phyloP scores from a whole-genome alignment of 2,329 filamentous ascomycete species.

The Talaromyces amestolkiae region DNA sequence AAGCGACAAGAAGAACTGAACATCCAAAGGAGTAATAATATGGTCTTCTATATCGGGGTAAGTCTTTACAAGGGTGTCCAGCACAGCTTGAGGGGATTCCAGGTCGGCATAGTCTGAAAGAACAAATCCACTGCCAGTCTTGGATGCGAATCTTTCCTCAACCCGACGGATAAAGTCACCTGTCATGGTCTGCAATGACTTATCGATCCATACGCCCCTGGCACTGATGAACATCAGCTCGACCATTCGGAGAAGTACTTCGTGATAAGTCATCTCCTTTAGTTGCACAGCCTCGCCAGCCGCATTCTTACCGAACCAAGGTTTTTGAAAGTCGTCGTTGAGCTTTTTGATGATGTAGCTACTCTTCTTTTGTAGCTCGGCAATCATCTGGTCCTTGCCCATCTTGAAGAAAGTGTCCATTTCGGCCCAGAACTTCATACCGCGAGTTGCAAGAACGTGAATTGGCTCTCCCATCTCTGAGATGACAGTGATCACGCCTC shows the following conservation, averaged over 20 bases:
- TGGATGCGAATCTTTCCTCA: constrained; percentile 70
- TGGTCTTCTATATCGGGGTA: constrained; percentile 47
- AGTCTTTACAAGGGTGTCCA: neutral
- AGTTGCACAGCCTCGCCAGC: constrained; percentile 77
- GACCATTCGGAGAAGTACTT: constrained; percentile 81
- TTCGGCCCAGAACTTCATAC: constrained; percentile 95
- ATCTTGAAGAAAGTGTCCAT: constrained; percentile 99
- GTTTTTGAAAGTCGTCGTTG: constrained; percentile 89
- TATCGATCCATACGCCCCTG: constrained; percentile 86
- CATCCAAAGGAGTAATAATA: constrained; percentile 95
- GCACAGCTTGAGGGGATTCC: neutral
- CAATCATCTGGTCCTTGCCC: constrained; percentile 87
- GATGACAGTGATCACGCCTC: constrained; percentile 91
- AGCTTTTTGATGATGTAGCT: constrained; percentile 73
- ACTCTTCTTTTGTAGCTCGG: constrained; percentile 53
- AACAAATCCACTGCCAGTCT: neutral
- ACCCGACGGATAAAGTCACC: constrained; percentile 95
- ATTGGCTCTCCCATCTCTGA: constrained; percentile 99
- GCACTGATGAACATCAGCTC: constrained; percentile 90
- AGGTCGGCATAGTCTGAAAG: neutral
- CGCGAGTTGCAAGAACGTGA: constrained; percentile 94
- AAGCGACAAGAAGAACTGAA: constrained; percentile 90
- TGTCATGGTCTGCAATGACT: constrained; percentile 75
- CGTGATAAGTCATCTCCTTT: constrained; percentile 92
- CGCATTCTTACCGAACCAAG: constrained; percentile 89